Percentiles rank a stretch among this genome's conserved stretches.
Conservation (phyloP, 2,329 filamentous ascomycete genomes). For the Trichoderma afroharzianum region DNA sequence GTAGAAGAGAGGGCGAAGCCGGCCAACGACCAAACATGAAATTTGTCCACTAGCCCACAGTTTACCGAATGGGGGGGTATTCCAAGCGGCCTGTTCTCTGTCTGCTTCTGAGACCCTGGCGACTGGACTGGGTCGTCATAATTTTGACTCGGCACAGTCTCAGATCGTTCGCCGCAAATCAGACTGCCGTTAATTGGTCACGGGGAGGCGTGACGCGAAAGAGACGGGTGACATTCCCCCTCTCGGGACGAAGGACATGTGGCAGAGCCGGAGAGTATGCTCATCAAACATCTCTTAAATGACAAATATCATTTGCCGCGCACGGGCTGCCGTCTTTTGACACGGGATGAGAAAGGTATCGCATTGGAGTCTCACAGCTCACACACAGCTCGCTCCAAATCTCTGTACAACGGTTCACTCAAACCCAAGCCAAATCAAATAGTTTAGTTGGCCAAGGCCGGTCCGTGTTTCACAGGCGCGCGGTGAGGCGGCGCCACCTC, state of each 20-base stretch:
- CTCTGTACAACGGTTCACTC: not conserved
- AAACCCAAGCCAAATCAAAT: not conserved
- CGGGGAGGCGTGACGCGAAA: not conserved
- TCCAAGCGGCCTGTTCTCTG: not conserved
- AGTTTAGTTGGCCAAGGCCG: not conserved
- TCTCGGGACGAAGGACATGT: not conserved
- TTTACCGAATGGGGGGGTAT: not conserved
- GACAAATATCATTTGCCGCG: not conserved
- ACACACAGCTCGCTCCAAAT: not conserved
- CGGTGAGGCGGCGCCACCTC: slow-evolving; percentile 15
- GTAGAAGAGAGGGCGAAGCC: not conserved
- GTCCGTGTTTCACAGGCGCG: slow-evolving; percentile 6
- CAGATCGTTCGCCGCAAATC: not conserved
- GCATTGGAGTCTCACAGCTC: not conserved
- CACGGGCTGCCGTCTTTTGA: not conserved
- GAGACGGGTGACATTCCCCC: not conserved
- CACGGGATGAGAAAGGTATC: not conserved
- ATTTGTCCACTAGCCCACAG: not conserved
- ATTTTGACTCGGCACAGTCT: not conserved
- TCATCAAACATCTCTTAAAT: not conserved
- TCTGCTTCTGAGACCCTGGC: not conserved
- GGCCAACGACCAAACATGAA: not conserved
- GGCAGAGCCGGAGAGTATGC: not conserved
- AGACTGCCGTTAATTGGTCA: not conserved
- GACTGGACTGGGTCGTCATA: not conserved